These are phyloP conservation scores for Auricularia auricula-judae DNA, from an alignment of 768 basidiomycete species.

Conservation along the genomic window DNA sequence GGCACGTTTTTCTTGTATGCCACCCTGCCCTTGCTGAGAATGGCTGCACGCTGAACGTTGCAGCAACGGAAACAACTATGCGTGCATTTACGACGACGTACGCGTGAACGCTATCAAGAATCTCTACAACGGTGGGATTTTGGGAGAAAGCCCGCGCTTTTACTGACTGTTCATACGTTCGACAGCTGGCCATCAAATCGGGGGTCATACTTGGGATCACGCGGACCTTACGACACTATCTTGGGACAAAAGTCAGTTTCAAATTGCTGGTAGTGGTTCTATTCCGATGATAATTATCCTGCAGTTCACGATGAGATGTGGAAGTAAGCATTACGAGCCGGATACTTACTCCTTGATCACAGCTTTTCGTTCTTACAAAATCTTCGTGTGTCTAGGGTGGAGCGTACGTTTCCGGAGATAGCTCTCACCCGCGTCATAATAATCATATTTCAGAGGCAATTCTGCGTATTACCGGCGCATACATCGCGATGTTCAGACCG, in stretches of 20 bases:
- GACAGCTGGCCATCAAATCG: slow-evolving; percentile 30
- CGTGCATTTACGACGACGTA: slow-evolving; percentile 18
- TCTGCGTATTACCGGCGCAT: neutral
- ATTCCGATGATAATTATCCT: neutral
- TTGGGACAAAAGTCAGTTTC: slow-evolving; percentile 15
- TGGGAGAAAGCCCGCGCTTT: neutral
- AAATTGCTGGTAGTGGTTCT: neutral
- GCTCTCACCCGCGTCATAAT: too few species aligned
- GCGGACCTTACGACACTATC: slow-evolving; percentile 22
- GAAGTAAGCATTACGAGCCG: slow-evolving; percentile 4
- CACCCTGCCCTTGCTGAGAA: neutral
- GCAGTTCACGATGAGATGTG: slow-evolving; percentile 26
- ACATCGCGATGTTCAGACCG: neutral
- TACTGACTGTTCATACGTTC: neutral
- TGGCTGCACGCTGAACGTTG: neutral
- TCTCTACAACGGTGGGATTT: slow-evolving; percentile 16
- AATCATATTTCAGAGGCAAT: neutral
- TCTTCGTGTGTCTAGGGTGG: neutral
- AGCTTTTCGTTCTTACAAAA: neutral
- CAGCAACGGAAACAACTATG: slow-evolving; percentile 6
- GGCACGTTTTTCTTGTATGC: slow-evolving; percentile 34
- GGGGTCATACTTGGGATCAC: slow-evolving; percentile 37
- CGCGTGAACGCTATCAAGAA: slow-evolving; percentile 21
- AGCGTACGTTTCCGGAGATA: neutral
- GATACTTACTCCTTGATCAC: neutral